Conservation (phyloP, 2,329 filamentous ascomycete species). For the Didymella glomerata region DNA sequence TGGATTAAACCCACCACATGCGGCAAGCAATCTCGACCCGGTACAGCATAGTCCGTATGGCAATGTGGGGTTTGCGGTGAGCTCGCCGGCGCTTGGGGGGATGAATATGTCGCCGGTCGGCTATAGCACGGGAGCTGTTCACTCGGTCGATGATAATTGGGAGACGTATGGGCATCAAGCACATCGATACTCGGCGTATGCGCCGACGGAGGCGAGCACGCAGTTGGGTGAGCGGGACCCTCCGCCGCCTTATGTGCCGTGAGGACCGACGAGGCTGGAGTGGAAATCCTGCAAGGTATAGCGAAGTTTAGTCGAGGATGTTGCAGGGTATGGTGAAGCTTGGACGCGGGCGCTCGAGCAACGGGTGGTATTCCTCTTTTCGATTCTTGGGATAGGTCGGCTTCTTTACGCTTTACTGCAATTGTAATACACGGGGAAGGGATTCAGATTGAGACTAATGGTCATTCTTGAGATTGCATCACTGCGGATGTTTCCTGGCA, state of each 20-base stretch:
- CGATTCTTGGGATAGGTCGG: background rate
- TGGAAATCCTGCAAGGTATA: background rate
- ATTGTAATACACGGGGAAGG: background rate
- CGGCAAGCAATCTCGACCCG: slow-evolving; percentile 23
- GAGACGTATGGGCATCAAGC: slow-evolving; percentile 33
- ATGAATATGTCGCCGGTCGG: slow-evolving; percentile 35
- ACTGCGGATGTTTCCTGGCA: too few relatives aligned
- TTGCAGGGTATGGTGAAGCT: background rate
- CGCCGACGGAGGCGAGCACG: slow-evolving; percentile 32
- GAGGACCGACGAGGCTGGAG: background rate
- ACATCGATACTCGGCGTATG: slow-evolving; percentile 20
- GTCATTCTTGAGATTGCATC: background rate
- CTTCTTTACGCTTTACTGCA: background rate
- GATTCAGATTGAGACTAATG: background rate
- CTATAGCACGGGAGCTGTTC: too few relatives aligned
- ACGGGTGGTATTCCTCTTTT: background rate
- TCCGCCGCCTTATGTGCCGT: slow-evolving; percentile 31
- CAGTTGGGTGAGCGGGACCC: slow-evolving; percentile 34
- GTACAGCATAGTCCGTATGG: slow-evolving; percentile 34
- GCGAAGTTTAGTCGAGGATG: background rate
- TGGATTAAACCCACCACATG: slow-evolving; percentile 2
- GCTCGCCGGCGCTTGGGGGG: slow-evolving; percentile 39
- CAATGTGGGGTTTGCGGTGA: slow-evolving; percentile 41
- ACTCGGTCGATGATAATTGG: slow-evolving; percentile 42
- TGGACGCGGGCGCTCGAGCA: background rate